Evolutionary conservation across 129 eudicot genomes (phyloP), one percentile per base, ranked within the genome.

Genomic region (Smallanthus sonchifolius): DNA sequence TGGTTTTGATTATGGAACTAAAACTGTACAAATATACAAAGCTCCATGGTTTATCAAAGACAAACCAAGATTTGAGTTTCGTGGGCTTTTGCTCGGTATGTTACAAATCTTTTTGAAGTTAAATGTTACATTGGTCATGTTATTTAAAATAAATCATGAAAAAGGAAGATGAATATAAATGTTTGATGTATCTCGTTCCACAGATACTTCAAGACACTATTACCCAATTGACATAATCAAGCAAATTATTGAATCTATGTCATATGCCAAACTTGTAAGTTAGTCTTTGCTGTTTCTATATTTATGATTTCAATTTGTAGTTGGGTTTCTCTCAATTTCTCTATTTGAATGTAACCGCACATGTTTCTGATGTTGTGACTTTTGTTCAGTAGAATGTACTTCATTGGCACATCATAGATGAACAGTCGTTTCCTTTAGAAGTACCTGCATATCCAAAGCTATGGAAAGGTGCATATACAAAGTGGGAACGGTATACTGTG

Each of bases 351-450:
- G 6, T 61, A 60, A 20, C 40, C 75, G 35, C 76, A 34, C 20
- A 39, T 39, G 35, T 42, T 78, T 78, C 49, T 82, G 82, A 83
- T 79, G 45, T 36, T 88, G 73, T 43, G 55, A 77, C 48, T 91
- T 88, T 54, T 75, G 81, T 83, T 87, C 88, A 85, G 91, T 94
- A 94, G 99, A 94, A 94, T 83, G 99, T 94, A 64, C 92, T 94
- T 76, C 99, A 94, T 80, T 94, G 99, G 99, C 99, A 94, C 88
- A 91, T 94, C 77, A 87, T 94, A 61, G 99, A 94, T 45, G 91
- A 91, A 81, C 83, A 94, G 73, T 91, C 99, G 38, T 94, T 94
- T 87, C 99, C 99, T 70, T 84, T 94, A 70, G 99, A 94, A 87
- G 91, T 89, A 30, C 97, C 97, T 49, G 67, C 86, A 43, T 94